Evolutionary conservation across 2,329 filamentous ascomycete genomes (phyloP), one percentile per base, ranked within the genome.

Genomic region (Exophiala aquamarina): DNA sequence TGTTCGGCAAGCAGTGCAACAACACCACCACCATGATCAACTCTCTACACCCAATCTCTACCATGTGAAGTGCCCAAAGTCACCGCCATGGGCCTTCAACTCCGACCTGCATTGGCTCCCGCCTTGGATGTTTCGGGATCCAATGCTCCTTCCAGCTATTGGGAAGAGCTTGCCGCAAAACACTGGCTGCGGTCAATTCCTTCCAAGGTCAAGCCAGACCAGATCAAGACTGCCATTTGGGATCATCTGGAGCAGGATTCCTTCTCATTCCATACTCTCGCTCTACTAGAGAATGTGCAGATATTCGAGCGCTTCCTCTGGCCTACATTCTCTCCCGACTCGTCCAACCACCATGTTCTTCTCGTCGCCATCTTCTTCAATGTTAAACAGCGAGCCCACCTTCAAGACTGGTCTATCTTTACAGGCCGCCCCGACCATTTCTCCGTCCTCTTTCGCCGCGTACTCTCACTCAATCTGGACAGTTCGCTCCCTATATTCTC

Each of bases 231-330:
- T 59, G 83, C 88, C 62, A 84, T 98, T 48, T 98, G 92, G 90
- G 88, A 94, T 67, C 78, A 83, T 45, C 72, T 98, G 59, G 90
- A 95, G 69, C 83, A 84, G 56, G 87, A 90, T 44, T 78, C 81
- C 45, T 97, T 96, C 63, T 76, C 81, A 26, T 82, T 86, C 66
- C 86, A 83, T 65, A 86, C 86, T 4, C 77, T 98, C 17, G 73
- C 95, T 55, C 79, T 88, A 19, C 77, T 98, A 45, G 93, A 98
- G 70, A 92, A 90, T 59, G 70, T 97, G 59, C 93, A 96, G 71
- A 83, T 91, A 33, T 71, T 98, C 49, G 93, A 98, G 67, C 87
- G 79, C 84, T 97, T 95, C 64, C 78, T 98, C 20, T 98, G 93
- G 93, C 93, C 93, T 36, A 89, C 87, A 41, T 98, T 94, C 66